Conservation (phyloP, 2,329 filamentous ascomycete species). For the Phaeosphaeria sp. region DNA sequence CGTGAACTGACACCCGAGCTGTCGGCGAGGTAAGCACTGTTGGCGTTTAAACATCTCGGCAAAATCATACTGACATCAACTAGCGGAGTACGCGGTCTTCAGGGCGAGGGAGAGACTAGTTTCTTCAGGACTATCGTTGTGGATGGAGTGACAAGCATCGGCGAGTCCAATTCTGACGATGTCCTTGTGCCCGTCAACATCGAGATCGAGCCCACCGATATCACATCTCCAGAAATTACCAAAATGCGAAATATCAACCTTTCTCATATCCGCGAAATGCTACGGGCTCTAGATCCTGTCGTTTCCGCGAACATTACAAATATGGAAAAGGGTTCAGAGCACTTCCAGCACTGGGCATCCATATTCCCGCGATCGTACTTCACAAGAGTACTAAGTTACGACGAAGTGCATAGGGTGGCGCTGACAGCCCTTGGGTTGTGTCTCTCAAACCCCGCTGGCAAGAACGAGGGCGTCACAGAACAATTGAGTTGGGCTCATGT, state of each 20-base stretch:
- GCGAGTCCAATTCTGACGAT: slow-evolving; percentile 19
- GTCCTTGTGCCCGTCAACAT: slow-evolving; percentile 11
- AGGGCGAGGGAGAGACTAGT: slow-evolving; percentile 46
- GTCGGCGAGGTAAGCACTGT: slow-evolving; percentile 39
- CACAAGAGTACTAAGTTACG: slow-evolving; percentile 63
- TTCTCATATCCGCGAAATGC: slow-evolving; percentile 69
- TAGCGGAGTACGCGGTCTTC: slow-evolving; percentile 53
- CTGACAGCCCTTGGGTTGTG: slow-evolving; percentile 58
- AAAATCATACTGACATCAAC: slow-evolving; percentile 9
- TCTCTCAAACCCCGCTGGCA: slow-evolving; percentile 21
- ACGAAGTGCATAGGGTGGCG: slow-evolving; percentile 67
- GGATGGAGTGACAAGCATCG: slow-evolving; percentile 23
- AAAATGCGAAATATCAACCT: slow-evolving; percentile 63
- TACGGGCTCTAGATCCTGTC: slow-evolving; percentile 54
- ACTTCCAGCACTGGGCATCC: slow-evolving; percentile 21
- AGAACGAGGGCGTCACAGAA: slow-evolving; percentile 4
- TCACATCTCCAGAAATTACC: slow-evolving; percentile 21
- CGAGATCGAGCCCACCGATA: slow-evolving; percentile 9
- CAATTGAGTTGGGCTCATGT: slow-evolving; percentile 51
- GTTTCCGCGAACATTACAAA: slow-evolving; percentile 31
- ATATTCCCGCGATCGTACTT: slow-evolving; percentile 42
- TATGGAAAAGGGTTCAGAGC: slow-evolving; percentile 24
- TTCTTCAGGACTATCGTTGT: slow-evolving; percentile 46
- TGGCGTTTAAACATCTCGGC: too few species aligned
- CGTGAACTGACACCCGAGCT: slow-evolving; percentile 55